Conservation (phyloP, 2,329 filamentous ascomycete genomes). For the Zymoseptoria ardabiliae region DNA sequence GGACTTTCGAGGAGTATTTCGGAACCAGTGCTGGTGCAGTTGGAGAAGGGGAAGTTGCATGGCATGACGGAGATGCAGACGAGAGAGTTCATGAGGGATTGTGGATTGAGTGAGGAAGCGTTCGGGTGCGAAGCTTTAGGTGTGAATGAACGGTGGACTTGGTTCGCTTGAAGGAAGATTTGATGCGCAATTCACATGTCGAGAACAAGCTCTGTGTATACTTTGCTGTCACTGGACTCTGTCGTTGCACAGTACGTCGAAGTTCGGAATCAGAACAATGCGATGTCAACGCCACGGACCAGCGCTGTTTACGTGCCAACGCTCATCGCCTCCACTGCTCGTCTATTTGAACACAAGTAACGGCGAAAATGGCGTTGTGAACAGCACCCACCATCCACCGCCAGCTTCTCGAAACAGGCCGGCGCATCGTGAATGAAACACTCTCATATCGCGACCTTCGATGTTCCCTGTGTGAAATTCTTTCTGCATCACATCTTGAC, state of each 20-base stretch:
- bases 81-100: slow-evolving; percentile 27
- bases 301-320: no score
- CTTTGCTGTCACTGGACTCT: no score
- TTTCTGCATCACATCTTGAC: no score
- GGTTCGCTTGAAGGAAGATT: not conserved
- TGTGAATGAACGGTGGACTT: not conserved
- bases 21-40: slow-evolving; percentile 44
- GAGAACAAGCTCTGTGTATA: no score
- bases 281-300: no score
- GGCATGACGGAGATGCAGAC: slow-evolving; percentile 35
- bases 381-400: not conserved
- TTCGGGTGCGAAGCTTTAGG: not conserved
- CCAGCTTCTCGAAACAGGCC: not conserved
- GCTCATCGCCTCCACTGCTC: no score
- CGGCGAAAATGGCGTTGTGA: not conserved
- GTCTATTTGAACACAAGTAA: not conserved
- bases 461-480: no score
- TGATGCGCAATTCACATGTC: not conserved
- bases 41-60: slow-evolving; percentile 42
- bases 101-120: slow-evolving; percentile 14
- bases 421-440: not conserved
- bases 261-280: no score
- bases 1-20: slow-evolving; percentile 38
- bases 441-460: no score
- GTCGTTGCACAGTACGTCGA: no score